Evolutionary conservation across 2,329 filamentous ascomycete genomes (phyloP), one percentile per base, ranked within the genome.

Genomic region (Colletotrichum australisinense): DNA sequence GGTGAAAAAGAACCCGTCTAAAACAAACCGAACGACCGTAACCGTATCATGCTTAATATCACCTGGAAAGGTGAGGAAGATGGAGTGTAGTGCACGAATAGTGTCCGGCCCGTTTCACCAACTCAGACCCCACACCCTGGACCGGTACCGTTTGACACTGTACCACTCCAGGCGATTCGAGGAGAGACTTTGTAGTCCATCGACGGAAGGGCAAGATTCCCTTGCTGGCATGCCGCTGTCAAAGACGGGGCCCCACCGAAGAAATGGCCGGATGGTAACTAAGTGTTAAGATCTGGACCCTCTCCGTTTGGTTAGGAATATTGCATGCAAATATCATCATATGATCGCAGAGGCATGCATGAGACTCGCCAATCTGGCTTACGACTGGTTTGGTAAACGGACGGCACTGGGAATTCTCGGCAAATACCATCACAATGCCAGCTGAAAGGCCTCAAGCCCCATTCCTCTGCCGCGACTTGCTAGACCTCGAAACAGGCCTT

Each of bases 181-280:
- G 6, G 42, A n/a, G 9, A 49, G 19, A 49, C 42, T 9, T 49
- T 19, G 8, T 49, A 4, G 42, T 32, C 11, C 7, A 24, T 53
- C 26, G 5, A 22, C 26, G 16, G 53, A 26, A 5, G 11, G 62
- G 35, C 46, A 67, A 71, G 26, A 62, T 32, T 16, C 63, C 67
- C 56, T 26, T 60, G 69, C 65, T 52, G 16, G 65, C 65, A 69
- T 69, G 28, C 65, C 66, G 59, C 53, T 69, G 66, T 64, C 66
- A 64, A 63, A n/a, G 14, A 60, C 30, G 58, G 69, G 35, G 32
- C 35, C 24, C 57, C 65, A 42, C 64, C 8, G n/a, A 35, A 16
- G 12, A 42, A 57, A 63, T 32, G 35, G 64, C 58, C 35, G 46
- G 57, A 35, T 35, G 35, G 35, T 30, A 53, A 28, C 19, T 5